These are phyloP conservation scores for Saturnispora sekii DNA, from an alignment of 805 yeast genomes.

Conservation along the genomic window DNA sequence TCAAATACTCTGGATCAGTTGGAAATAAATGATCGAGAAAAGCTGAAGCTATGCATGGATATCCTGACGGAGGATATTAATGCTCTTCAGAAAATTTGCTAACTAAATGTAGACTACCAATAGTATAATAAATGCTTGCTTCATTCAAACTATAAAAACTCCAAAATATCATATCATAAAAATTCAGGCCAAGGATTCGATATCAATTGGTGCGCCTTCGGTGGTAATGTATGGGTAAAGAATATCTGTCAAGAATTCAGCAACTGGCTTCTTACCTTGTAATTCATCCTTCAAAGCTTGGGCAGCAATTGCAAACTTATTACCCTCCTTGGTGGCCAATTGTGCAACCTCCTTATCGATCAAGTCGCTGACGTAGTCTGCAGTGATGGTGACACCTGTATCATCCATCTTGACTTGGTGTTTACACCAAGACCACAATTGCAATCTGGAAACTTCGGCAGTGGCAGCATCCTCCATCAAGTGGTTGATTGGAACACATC, in stretches of 20 bases:
- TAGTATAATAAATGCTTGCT: background rate
- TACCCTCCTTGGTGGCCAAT: constrained; percentile 44
- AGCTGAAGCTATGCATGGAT: constrained; percentile 10
- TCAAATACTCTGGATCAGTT: background rate
- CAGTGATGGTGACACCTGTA: constrained; percentile 47
- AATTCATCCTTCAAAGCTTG: constrained; percentile 65
- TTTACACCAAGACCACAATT: constrained; percentile 75
- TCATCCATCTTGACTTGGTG: constrained; percentile 55
- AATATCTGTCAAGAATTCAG: constrained; percentile 69
- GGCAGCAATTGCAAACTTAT: constrained; percentile 62
- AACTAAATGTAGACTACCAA: background rate
- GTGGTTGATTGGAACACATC: constrained; percentile 79
- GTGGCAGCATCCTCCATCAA: constrained; percentile 90
- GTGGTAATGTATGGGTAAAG: constrained; percentile 67
- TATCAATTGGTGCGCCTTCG: constrained; percentile 25
- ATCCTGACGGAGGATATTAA: constrained; percentile 11
- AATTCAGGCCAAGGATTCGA: constrained; percentile 21
- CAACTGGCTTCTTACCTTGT: constrained; percentile 53
- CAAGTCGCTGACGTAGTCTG: constrained; percentile 46
- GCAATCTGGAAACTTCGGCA: constrained; percentile 79
- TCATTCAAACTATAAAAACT: background rate
- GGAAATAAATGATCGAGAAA: constrained; percentile 7
- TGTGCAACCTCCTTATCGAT: constrained; percentile 54
- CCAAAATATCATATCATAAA: background rate
- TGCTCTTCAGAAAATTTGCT: constrained; percentile 1